Evolutionary conservation across 768 basidiomycete genomes (phyloP), one percentile per base, ranked within the genome.

Genomic region (Leccinum truebloodii): DNA sequence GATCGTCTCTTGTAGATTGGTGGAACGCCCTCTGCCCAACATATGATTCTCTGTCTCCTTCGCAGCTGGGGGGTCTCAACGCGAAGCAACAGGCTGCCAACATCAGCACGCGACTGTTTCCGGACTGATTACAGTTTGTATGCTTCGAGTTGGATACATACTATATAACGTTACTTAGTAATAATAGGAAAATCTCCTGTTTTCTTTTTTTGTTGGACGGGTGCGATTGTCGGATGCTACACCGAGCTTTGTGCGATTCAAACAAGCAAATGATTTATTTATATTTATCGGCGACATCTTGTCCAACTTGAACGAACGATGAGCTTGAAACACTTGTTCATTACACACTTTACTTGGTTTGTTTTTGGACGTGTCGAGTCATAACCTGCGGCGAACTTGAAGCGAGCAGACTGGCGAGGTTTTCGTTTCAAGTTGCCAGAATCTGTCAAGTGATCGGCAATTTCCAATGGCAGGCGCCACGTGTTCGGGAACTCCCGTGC

Each of bases 1-100:
- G 4, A 41, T n/a, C 16, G 39, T 41, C 39, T 41, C 4, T 8
- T 41, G 39, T 41, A 73, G 71, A 55, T 41, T 54, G 70, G 32
- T 72, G 71, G 71, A 59, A 65, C 24, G 9, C 66, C 1, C 56
- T 72, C 48, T 74, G 72, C 41, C 72, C 72, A 3, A 58, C 30
- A 51, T 72, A 39, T 35, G 5, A 72, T 26, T 60, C 71, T 12
- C 56, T 67, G 13, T 44, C 57, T 1, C 28, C 60, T 24, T 61
- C 65, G 16, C 71, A 73, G 26, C 22, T 71, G 13, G 67, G 71
- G 41, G 67, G 53, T 6, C 49, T 58, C 18, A 50, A 65, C 18
- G 59, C 69, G 13, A 18, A 59, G 48, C 37, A 65, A 41, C 34
- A 69, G 22, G 70, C 70, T 22, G 50, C 55, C 12, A 73, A 67